Evolutionary conservation across 495 filamentous ascomycete species (phyloP).

Genomic region (Hyaloscypha variabilis): DNA sequence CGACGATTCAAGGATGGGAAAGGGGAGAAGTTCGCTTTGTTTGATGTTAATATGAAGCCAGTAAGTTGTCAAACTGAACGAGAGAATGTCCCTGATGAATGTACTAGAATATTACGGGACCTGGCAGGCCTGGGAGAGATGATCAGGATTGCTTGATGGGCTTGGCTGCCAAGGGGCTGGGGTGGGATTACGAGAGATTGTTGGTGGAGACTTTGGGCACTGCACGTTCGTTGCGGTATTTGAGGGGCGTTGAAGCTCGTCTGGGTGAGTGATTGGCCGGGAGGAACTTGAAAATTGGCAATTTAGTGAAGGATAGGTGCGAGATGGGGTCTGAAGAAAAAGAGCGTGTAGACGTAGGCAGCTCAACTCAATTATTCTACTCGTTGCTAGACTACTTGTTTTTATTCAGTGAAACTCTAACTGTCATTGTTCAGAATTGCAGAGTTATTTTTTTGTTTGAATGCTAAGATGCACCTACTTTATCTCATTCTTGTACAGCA

Average conservation of each 20-base stretch:
- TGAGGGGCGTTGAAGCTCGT: constrained; percentile 1
- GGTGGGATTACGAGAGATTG: constrained; percentile 22
- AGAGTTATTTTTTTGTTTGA: no score
- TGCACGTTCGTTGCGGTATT: constrained; percentile 3
- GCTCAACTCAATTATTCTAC: no score
- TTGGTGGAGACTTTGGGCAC: constrained; percentile 11
- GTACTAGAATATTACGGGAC: constrained; percentile 27
- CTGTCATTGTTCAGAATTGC: no score
- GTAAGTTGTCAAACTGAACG: constrained; percentile 30
- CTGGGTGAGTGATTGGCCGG: not conserved
- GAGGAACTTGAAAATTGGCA: no score
- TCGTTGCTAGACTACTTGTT: no score
- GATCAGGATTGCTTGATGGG: constrained; percentile 22
- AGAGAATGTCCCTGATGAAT: not conserved
- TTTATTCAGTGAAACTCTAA: no score
- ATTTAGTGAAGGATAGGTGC: no score
- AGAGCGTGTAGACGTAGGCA: no score
- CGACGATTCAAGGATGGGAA: constrained; percentile 32
- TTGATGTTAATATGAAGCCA: constrained; percentile 48
- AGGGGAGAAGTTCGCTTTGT: constrained; percentile 39
- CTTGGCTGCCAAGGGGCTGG: constrained; percentile 18
- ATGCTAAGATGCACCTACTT: no score
- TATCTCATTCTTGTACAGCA: no score
- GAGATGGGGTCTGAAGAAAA: no score
- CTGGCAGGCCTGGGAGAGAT: constrained; percentile 22